Base-by-base conservation (phyloP, 169 alveolate genomes). In the Plasmodium sp. region DNA sequence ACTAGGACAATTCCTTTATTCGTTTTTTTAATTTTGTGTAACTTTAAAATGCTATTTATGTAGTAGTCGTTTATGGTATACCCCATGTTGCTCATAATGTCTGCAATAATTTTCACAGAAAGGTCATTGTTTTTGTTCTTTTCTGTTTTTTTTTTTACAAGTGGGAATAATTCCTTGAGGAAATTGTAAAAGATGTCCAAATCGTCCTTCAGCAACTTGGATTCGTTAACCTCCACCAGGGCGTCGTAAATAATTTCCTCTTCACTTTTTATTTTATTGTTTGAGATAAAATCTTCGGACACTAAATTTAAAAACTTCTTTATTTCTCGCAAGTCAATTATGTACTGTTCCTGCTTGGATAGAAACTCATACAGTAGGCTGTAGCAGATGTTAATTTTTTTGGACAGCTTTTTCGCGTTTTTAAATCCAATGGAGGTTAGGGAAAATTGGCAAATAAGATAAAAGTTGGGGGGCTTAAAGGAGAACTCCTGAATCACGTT, bases 261-360 rank as follows among this genome's bases (percentile, higher is more conserved):
- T 82, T 92, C 95, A 48, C 85, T 81, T 73, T 92, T 92, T 31
- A 58, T 34, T 54, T 56, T 86, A 54, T 54, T 86, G 58, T 86
- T 86, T 54, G 16, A 18, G 58, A 77, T 86, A 77, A 86, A 86
- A 48, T 86, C 93, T 33, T 86, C 84, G 7, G 93, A 86, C 48
- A 86, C 93, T 79, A 86, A 71, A 79, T 97, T 98, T n/a, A 99
- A 96, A 31, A 98, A 99, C 62, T 98, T 96, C 96, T 99, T 99
- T 84, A 99, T 96, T 12, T 99, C 99, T 82, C 99, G 97, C 43
- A 99, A 96, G 39, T 99, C 99, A 84, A 99, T 99, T 95, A 99
- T 99, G 96, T 99, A 99, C 91, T 99, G 99, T 41, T 99, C 98
- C 95, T 99, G 99, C 18, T 97, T 95, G 27, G 99, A 97, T 36